Percentiles rank a stretch among this genome's conserved stretches.
Conservation (phyloP, 2,329 filamentous ascomycete genomes). For the Verticillium klebahnii region DNA sequence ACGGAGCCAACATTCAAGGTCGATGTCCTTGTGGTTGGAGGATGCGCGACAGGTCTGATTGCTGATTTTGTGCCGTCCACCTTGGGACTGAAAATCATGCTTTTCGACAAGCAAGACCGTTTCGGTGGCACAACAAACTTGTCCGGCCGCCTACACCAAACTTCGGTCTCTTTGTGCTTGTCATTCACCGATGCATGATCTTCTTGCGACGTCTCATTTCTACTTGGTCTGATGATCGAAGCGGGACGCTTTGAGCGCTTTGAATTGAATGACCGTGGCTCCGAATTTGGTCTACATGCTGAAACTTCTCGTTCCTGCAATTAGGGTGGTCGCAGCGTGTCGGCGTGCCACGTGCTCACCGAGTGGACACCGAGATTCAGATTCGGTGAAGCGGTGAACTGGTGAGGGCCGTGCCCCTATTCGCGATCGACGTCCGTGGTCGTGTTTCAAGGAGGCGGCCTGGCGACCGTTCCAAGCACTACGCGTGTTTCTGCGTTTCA, state of each 20-base stretch:
- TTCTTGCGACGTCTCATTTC: not conserved
- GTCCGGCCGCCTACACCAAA: constrained; percentile 21
- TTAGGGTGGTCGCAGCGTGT: constrained; percentile 1
- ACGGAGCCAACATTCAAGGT: too few species aligned
- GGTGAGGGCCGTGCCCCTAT: not conserved
- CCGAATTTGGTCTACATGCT: not conserved
- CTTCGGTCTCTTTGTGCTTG: not conserved
- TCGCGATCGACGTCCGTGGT: not conserved
- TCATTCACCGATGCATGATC: not conserved
- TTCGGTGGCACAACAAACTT: constrained; percentile 27
- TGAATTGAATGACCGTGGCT: not conserved
- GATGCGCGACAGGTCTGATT: constrained; percentile 24
- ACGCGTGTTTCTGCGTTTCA: not conserved
- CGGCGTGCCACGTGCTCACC: not conserved
- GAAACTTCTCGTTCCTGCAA: not conserved
- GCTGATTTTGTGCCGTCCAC: constrained; percentile 21
- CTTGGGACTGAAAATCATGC: constrained; percentile 17
- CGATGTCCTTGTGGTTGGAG: constrained; percentile 22
- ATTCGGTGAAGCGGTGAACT: not conserved
- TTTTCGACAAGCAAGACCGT: constrained; percentile 25
- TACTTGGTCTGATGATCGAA: not conserved
- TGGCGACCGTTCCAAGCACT: not conserved
- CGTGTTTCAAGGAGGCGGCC: not conserved
- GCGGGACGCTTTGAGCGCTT: not conserved
- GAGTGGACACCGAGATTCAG: too few species aligned